Evolutionary conservation across 1,284 basidiomycete species (phyloP).

Genomic region (Trametes versicolor): DNA sequence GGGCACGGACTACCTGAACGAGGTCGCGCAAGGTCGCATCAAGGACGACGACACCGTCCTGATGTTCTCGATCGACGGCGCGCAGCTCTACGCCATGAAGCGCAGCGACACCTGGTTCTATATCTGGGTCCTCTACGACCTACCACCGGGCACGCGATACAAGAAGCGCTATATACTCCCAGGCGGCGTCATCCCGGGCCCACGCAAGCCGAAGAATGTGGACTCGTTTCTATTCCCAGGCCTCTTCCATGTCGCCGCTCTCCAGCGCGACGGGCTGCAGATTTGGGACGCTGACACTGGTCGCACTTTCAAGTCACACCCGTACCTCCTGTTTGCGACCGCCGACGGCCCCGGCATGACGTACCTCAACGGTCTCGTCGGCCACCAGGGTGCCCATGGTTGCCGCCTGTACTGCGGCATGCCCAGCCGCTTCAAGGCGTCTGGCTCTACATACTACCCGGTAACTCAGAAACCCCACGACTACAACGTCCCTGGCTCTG

Average conservation of each 20-base stretch:
- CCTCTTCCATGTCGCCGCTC: slow-evolving; percentile 36
- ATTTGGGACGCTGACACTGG: slow-evolving; percentile 34
- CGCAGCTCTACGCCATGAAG: slow-evolving; percentile 44
- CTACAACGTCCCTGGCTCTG: background rate
- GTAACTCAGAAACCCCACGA: no score
- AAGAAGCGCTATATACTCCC: slow-evolving; percentile 38
- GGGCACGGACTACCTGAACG: background rate
- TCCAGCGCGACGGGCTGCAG: slow-evolving; percentile 31
- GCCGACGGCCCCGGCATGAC: slow-evolving; percentile 41
- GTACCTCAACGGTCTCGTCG: slow-evolving; percentile 45
- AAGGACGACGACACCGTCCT: slow-evolving; percentile 32
- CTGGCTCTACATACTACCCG: slow-evolving; percentile 44
- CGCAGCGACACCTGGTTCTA: slow-evolving; percentile 44
- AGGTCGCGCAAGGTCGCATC: slow-evolving; percentile 25
- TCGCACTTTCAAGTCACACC: slow-evolving; percentile 20
- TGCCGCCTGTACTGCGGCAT: slow-evolving; percentile 48
- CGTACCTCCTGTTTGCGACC: slow-evolving; percentile 4
- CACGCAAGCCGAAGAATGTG: slow-evolving; percentile 38
- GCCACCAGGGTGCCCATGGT: slow-evolving; percentile 46
- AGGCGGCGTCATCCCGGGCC: slow-evolving; percentile 40
- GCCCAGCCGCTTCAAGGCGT: slow-evolving; percentile 45
- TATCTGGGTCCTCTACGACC: slow-evolving; percentile 40
- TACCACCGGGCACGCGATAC: slow-evolving; percentile 23
- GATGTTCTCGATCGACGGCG: slow-evolving; percentile 43
- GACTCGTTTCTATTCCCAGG: slow-evolving; percentile 40